Percentiles rank a stretch among this genome's conserved stretches.
phyloP scores from a whole-genome alignment of 2,329 filamentous ascomycete genomes.

The Claviceps sp. region DNA sequence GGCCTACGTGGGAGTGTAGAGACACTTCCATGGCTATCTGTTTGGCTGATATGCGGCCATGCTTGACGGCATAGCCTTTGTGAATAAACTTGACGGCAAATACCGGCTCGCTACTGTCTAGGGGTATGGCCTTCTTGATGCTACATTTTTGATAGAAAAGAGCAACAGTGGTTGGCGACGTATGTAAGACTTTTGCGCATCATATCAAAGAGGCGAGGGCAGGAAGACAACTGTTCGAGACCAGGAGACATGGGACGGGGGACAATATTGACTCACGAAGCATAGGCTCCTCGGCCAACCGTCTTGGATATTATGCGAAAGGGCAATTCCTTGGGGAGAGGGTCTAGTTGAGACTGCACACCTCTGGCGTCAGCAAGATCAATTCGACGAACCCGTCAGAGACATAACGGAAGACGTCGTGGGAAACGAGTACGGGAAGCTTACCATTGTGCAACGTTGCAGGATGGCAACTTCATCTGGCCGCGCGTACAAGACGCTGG shows the following conservation, averaged over 20 bases:
- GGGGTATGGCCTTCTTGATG: constrained; percentile 83
- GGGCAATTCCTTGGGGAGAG: constrained; percentile 70
- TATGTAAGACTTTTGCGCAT: neutral
- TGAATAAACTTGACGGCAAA: constrained; percentile 99
- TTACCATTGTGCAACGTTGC: neutral
- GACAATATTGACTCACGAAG: constrained; percentile 51
- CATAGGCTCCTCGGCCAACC: constrained; percentile 92
- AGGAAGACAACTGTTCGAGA: neutral
- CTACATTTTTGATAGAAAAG: constrained; percentile 28
- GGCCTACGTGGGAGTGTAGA: constrained; percentile 75
- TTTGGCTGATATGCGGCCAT: constrained; percentile 77
- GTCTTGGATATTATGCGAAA: constrained; percentile 95
- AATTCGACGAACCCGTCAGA: constrained; percentile 8
- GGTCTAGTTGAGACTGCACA: constrained; percentile 68
- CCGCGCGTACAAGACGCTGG: neutral
- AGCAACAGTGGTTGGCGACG: constrained; percentile 5
- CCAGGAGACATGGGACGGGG: neutral
- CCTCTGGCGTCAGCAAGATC: constrained; percentile 12
- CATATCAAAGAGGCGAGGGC: neutral
- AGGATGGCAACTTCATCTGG: neutral
- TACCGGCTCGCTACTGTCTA: constrained; percentile 54
- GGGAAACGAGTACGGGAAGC: neutral
- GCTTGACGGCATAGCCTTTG: constrained; percentile 82
- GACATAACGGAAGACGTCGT: neutral
- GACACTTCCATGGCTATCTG: constrained; percentile 88